Conservation (phyloP, 1,284 basidiomycete species). For the Moesziomyces parantarcticus region DNA sequence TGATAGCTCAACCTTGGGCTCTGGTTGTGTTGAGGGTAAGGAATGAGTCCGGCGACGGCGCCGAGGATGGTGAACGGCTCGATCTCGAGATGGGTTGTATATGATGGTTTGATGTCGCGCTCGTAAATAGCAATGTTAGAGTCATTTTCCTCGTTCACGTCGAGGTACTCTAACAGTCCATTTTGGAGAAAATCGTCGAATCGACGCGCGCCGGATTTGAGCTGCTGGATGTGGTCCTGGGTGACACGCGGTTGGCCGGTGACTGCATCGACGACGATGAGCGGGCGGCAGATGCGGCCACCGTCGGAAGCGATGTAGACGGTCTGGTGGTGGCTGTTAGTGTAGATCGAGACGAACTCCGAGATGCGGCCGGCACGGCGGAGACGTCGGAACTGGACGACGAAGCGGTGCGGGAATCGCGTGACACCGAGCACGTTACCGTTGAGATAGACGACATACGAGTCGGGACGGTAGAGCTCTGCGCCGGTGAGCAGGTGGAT, state of each 20-base stretch:
- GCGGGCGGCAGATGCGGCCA: slow-evolving; percentile 95
- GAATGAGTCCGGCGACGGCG: slow-evolving; percentile 96
- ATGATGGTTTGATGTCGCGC: slow-evolving; percentile 79
- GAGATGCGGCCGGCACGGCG: slow-evolving; percentile 90
- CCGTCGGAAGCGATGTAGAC: slow-evolving; percentile 98
- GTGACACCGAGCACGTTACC: slow-evolving; percentile 95
- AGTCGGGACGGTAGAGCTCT: slow-evolving; percentile 90
- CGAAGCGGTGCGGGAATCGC: slow-evolving; percentile 85
- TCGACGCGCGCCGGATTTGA: slow-evolving; percentile 81
- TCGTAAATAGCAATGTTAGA: slow-evolving; percentile 97
- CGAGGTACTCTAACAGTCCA: slow-evolving; percentile 99
- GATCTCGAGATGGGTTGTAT: slow-evolving; percentile 95
- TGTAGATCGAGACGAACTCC: slow-evolving; percentile 97
- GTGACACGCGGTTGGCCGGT: slow-evolving; percentile 81
- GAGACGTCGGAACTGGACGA: slow-evolving; percentile 88
- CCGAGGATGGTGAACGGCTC: slow-evolving; percentile 98
- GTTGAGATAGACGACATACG: slow-evolving; percentile 96
- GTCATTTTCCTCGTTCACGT: slow-evolving; percentile 99
- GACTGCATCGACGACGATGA: slow-evolving; percentile 87
- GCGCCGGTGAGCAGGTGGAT: slow-evolving; percentile 91
- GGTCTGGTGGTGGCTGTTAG: slow-evolving; percentile 92
- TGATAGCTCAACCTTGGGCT: slow-evolving; percentile 98
- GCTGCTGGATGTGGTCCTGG: slow-evolving; percentile 80
- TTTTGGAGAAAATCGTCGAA: slow-evolving; percentile 95
- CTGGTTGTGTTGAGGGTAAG: slow-evolving; percentile 99